Evolutionary conservation across 345 rosid species (phyloP).

Genomic region (Sisymbrium altissimum): DNA sequence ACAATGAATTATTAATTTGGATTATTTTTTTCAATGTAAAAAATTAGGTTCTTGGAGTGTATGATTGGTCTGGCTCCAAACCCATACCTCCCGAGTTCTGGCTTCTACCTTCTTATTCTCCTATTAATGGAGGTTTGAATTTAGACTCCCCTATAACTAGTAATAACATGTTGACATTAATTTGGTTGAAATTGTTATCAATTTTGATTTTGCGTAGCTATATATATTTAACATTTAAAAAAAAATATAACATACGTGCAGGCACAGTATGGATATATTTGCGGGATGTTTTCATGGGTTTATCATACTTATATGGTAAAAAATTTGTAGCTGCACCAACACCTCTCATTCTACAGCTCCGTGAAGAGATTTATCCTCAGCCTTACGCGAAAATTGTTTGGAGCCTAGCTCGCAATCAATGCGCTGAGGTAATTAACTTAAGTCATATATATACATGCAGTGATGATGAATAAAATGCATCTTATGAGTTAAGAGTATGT

Average conservation of each 20-base stretch:
- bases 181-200: background rate
- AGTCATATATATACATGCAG: background rate
- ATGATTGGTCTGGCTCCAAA: conserved; percentile 53
- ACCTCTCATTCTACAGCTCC: conserved; percentile 40
- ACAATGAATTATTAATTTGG: background rate
- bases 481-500: background rate
- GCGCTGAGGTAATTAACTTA: conserved; percentile 38
- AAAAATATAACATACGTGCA: too few relatives aligned
- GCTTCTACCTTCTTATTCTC: conserved; percentile 41
- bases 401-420: conserved; percentile 37
- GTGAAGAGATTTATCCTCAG: conserved; percentile 43
- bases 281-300: conserved; percentile 38
- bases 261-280: conserved; percentile 32
- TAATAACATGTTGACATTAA: background rate
- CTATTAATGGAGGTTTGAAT: conserved; percentile 18
- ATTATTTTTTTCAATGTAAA: background rate
- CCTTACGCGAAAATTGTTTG: conserved; percentile 39
- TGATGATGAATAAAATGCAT: background rate
- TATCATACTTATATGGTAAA: conserved; percentile 68
- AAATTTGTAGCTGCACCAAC: conserved; percentile 46
- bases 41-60: conserved; percentile 37
- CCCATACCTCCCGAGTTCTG: conserved; percentile 63
- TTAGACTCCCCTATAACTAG: background rate
- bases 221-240: too few relatives aligned
- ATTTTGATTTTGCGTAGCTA: too few relatives aligned